Conservation (phyloP, 352 stramenopile species). For the Globisporangium radiosum region DNA sequence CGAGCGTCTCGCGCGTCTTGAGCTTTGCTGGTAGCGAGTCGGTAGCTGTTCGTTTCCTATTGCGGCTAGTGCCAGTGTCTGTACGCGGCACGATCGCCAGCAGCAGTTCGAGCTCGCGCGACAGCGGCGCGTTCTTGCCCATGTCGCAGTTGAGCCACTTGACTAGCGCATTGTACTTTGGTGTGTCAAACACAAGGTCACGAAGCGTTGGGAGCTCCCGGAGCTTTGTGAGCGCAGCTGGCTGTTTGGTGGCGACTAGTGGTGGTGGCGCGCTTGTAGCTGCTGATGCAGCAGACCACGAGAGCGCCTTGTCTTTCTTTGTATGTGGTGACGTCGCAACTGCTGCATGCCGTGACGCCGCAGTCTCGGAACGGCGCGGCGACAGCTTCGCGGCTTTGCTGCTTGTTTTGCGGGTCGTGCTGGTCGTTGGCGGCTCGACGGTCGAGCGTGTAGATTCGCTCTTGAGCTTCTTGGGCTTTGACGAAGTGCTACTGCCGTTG, state of each 20-base stretch:
- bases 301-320: neutral
- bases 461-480: conserved; percentile 6
- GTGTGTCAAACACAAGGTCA: conserved; percentile 22
- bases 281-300: neutral
- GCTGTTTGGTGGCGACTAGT: neutral
- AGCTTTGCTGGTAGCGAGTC: no score
- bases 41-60: neutral
- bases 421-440: neutral
- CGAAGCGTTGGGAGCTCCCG: conserved; percentile 30
- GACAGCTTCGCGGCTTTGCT: conserved; percentile 1
- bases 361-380: neutral
- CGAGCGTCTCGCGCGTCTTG: conserved; percentile 30
- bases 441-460: conserved; percentile 1
- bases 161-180: conserved; percentile 39
- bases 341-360: neutral
- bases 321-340: neutral
- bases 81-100: neutral
- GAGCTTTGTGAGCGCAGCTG: conserved; percentile 34
- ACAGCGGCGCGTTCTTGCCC: conserved; percentile 21
- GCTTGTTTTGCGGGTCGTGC: neutral
- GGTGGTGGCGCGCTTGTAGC: neutral
- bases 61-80: neutral
- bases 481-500: neutral
- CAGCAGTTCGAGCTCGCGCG: conserved; percentile 13
- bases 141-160: conserved; percentile 54